A percentile compares a stretch with the other conserved stretches of the same genome.
Conservation (phyloP, 2,329 filamentous ascomycete genomes). For the Mariannaea elegans region DNA sequence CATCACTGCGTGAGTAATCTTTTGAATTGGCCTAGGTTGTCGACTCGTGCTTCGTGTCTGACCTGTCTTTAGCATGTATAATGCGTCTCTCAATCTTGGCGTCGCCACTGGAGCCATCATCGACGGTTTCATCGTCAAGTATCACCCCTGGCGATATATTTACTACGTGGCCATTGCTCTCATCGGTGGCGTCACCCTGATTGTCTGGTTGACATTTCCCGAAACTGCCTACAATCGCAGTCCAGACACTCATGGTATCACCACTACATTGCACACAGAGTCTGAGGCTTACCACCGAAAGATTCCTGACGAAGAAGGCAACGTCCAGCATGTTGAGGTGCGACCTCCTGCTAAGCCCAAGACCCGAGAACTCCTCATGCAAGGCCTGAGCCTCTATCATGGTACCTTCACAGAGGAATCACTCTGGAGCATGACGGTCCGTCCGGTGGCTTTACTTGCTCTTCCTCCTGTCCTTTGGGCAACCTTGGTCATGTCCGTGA, state of each 20-base stretch:
- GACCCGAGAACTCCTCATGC: constrained; percentile 1
- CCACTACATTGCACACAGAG: constrained; percentile 10
- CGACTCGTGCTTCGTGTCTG: neutral
- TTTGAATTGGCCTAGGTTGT: neutral
- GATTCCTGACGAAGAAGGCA: constrained; percentile 11
- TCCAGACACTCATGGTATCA: constrained; percentile 21
- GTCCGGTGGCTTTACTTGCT: constrained; percentile 56
- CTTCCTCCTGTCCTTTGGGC: constrained; percentile 63
- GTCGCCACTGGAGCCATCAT: constrained; percentile 51
- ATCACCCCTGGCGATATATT: constrained; percentile 57
- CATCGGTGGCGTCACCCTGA: constrained; percentile 53
- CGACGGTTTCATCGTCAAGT: constrained; percentile 55
- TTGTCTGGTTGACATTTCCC: constrained; percentile 61
- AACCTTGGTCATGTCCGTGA: constrained; percentile 59
- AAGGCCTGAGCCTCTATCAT: constrained; percentile 18
- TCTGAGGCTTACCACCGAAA: constrained; percentile 18
- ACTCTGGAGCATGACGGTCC: constrained; percentile 51
- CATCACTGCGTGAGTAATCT: constrained; percentile 53
- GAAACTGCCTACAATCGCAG: constrained; percentile 58
- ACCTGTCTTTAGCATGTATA: constrained; percentile 41
- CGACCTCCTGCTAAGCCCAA: neutral
- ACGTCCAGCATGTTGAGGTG: constrained; percentile 13
- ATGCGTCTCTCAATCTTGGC: constrained; percentile 49
- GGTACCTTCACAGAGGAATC: constrained; percentile 24
- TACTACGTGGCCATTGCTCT: constrained; percentile 58